A percentile compares a stretch with the other conserved stretches of the same genome.
These are phyloP conservation scores for Lojkania enalia DNA, from an alignment of 2,329 filamentous ascomycete species.

Conservation along the genomic window DNA sequence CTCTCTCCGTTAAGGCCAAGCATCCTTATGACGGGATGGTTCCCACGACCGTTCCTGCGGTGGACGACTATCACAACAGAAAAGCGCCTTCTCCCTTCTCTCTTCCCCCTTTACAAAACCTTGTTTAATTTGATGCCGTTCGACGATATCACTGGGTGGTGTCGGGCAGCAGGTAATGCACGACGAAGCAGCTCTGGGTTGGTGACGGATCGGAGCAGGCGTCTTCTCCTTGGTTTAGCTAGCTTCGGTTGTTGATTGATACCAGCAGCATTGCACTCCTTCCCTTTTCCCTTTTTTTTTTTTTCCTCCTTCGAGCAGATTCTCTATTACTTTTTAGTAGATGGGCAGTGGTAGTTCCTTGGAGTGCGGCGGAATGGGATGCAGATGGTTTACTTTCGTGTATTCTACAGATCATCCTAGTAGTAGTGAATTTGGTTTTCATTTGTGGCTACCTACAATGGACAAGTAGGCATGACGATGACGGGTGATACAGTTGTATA, in stretches of 20 bases:
- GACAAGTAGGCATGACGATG: conserved; percentile 1
- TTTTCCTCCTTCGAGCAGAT: conserved; percentile 36
- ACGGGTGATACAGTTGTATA: background rate
- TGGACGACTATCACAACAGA: conserved; percentile 32
- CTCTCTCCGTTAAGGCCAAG: conserved; percentile 77
- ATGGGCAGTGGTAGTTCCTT: conserved; percentile 38
- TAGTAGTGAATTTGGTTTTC: conserved; percentile 46
- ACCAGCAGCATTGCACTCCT: conserved; percentile 50
- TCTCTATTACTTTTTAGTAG: conserved; percentile 37
- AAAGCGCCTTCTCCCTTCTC: conserved; percentile 39
- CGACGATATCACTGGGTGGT: conserved; percentile 47
- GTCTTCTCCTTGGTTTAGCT: conserved; percentile 39
- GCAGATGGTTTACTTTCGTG: conserved; percentile 42
- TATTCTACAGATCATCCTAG: conserved; percentile 47
- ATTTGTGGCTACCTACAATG: conserved; percentile 40
- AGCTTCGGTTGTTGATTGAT: conserved; percentile 49
- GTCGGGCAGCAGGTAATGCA: conserved; percentile 44
- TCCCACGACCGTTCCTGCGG: conserved; percentile 13
- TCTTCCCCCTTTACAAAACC: conserved; percentile 44
- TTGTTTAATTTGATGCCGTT: conserved; percentile 47
- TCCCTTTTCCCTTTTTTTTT: conserved; percentile 29
- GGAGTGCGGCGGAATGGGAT: conserved; percentile 31
- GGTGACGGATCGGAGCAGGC: conserved; percentile 30
- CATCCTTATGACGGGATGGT: conserved; percentile 12
- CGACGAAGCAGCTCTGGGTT: conserved; percentile 34